Evolutionary conservation across 805 yeast genomes (phyloP), one percentile per base, ranked within the genome.

Genomic region (Cyberlindnera americana): DNA sequence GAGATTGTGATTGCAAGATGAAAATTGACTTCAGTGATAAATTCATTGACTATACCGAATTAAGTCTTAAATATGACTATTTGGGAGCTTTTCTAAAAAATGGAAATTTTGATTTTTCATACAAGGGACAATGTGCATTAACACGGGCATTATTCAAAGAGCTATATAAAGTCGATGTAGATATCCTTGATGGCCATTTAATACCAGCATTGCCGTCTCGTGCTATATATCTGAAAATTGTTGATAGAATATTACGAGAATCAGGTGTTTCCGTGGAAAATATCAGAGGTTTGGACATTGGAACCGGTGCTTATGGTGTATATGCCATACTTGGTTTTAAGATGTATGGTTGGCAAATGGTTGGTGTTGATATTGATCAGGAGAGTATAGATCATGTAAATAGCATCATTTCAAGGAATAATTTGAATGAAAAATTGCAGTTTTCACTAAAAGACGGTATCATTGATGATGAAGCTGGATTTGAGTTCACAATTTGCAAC

Each of bases 231-330:
- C 15, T 53, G 15, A 21, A 19, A 4, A 41, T 44, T 12, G 33
- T 49, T 2, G 5, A 29, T 1, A 18, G 43, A 0, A 37, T 53
- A 3, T 24, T 53, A 5, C 6, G 31, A 12, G 52, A 50, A 27
- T 40, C 43, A 10, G 41, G 40, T 6, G n/a, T 27, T 15, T 11
- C 16, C 4, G 19, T 5, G 4, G 5, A n/a, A n/a, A 23, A 19
- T 29, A 22, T 43, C n/a, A 29, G 27, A 14, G 70, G 66, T 1
- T 35, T 70, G n/a, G 77, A 73, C 44, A 58, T 72, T 14, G 81
- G 81, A 1, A 69, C 75, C 0, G 79, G 81, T 1, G 67, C 70
- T 17, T 58, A 67, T 29, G 70, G 70, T 4, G 67, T 75, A 1
- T 75, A 74, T 49, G 69, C 77, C 3, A 39, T 75, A 1, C 43